These are phyloP conservation scores for Mortierella sp. DNA, from an alignment of 371 early-diverging fungal genomes.

Conservation along the genomic window DNA sequence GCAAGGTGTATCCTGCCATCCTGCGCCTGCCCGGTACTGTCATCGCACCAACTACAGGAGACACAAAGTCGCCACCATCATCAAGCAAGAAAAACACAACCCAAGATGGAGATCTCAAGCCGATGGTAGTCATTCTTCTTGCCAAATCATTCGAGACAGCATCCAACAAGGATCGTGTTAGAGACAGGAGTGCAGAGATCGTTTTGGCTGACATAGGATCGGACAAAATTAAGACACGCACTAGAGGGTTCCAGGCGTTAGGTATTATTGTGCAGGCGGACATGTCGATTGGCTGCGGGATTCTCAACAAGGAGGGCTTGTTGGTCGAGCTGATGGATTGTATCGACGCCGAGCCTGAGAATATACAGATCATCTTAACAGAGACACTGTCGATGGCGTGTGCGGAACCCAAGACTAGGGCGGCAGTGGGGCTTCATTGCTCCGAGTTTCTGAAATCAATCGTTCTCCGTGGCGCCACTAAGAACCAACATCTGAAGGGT, in stretches of 20 bases:
- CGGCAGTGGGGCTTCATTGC: conserved; percentile 64
- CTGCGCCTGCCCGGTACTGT: conserved; percentile 19
- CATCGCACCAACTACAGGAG: background rate
- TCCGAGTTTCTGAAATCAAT: conserved; percentile 64
- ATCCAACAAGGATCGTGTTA: conserved; percentile 38
- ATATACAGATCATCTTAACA: conserved; percentile 69
- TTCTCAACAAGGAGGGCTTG: conserved; percentile 71
- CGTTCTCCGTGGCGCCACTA: conserved; percentile 56
- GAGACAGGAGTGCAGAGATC: conserved; percentile 35
- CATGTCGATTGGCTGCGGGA: conserved; percentile 67
- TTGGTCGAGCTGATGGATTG: conserved; percentile 78
- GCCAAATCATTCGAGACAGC: conserved; percentile 43
- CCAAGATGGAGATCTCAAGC: conserved; percentile 28
- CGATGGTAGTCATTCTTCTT: conserved; percentile 39
- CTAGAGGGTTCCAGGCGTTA: conserved; percentile 63
- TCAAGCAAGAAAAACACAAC: conserved; percentile 8
- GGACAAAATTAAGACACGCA: conserved; percentile 44
- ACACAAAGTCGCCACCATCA: conserved; percentile 3
- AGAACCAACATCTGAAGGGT: conserved; percentile 64
- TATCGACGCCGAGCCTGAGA: conserved; percentile 71
- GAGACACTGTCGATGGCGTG: conserved; percentile 76
- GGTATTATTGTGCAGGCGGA: conserved; percentile 70
- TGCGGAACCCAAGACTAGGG: conserved; percentile 70
- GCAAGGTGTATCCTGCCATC: conserved; percentile 24
- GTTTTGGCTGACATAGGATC: conserved; percentile 43